These are phyloP conservation scores for Fraxinus latifolia DNA, from an alignment of 305 asterid genomes.

Conservation along the genomic window DNA sequence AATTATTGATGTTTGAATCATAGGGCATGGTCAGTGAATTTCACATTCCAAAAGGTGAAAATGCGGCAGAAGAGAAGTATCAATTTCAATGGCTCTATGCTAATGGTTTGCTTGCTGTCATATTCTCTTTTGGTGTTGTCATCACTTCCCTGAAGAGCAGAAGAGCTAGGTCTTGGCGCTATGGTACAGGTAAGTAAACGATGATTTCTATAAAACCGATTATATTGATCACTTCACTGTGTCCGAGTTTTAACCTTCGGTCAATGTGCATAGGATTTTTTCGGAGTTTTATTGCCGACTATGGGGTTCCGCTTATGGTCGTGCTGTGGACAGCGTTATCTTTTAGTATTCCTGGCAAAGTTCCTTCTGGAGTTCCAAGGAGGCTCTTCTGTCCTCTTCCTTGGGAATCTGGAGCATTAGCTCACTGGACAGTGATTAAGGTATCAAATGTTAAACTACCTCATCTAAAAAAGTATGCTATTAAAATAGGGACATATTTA, in stretches of 20 bases:
- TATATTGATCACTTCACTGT: background rate
- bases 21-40: constrained; percentile 88
- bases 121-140: constrained; percentile 64
- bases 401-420: constrained; percentile 61
- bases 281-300: constrained; percentile 75
- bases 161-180: constrained; percentile 82
- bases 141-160: constrained; percentile 65
- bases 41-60: constrained; percentile 55
- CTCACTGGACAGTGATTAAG: constrained; percentile 80
- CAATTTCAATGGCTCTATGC: constrained; percentile 78
- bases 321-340: constrained; percentile 72
- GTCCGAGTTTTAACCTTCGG: background rate
- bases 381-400: constrained; percentile 77
- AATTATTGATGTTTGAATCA: constrained; percentile 17
- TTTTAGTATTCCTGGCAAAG: constrained; percentile 45
- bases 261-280: constrained; percentile 44
- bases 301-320: constrained; percentile 83
- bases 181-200: constrained; percentile 59
- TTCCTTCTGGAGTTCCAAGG: constrained; percentile 75
- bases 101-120: constrained; percentile 71
- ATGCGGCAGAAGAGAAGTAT: constrained; percentile 41
- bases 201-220: background rate
- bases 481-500: background rate
- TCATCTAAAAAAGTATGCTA: background rate
- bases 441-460: constrained; percentile 23